phyloP scores from a whole-genome alignment of 495 filamentous ascomycete genomes.

The Aspergillus leporis region DNA sequence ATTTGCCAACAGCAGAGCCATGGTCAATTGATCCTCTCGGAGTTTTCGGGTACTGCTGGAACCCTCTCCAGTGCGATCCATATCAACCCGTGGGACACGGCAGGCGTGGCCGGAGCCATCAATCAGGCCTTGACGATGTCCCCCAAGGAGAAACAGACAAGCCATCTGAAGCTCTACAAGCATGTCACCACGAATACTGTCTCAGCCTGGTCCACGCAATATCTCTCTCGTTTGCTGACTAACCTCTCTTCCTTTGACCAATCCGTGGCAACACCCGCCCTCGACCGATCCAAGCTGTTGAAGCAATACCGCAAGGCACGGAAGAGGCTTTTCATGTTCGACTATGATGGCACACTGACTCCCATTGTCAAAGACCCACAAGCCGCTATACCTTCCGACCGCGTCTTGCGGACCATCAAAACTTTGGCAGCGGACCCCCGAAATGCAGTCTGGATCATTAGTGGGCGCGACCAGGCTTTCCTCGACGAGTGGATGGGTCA shows the following conservation, averaged over 20 bases:
- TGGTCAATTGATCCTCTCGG: slow-evolving; percentile 86
- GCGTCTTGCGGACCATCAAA: slow-evolving; percentile 75
- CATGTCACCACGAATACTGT: slow-evolving; percentile 84
- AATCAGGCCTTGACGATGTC: slow-evolving; percentile 76
- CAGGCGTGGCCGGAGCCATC: slow-evolving; percentile 77
- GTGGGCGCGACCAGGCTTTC: slow-evolving; percentile 87
- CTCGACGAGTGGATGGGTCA: slow-evolving; percentile 83
- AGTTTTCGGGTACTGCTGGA: slow-evolving; percentile 92
- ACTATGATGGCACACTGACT: slow-evolving; percentile 98
- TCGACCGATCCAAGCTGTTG: slow-evolving; percentile 71
- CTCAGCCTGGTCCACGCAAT: slow-evolving; percentile 76
- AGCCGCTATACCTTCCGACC: slow-evolving; percentile 81
- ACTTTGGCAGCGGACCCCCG: slow-evolving; percentile 72
- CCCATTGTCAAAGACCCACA: slow-evolving; percentile 89
- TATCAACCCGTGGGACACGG: slow-evolving; percentile 91
- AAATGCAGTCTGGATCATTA: slow-evolving; percentile 98
- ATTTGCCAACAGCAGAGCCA: slow-evolving; percentile 83
- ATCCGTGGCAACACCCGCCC: slow-evolving; percentile 72
- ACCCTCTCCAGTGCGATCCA: slow-evolving; percentile 82
- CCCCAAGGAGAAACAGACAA: slow-evolving; percentile 54
- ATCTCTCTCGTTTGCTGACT: slow-evolving; percentile 70
- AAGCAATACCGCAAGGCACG: slow-evolving; percentile 68
- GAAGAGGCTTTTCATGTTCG: slow-evolving; percentile 91
- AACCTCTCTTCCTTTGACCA: slow-evolving; percentile 76
- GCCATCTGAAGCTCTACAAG: slow-evolving; percentile 62